Evolutionary conservation across 1,139 yeast species (phyloP), one percentile per base, ranked within the genome.

Genomic region (Debaryomyces fabryi): DNA sequence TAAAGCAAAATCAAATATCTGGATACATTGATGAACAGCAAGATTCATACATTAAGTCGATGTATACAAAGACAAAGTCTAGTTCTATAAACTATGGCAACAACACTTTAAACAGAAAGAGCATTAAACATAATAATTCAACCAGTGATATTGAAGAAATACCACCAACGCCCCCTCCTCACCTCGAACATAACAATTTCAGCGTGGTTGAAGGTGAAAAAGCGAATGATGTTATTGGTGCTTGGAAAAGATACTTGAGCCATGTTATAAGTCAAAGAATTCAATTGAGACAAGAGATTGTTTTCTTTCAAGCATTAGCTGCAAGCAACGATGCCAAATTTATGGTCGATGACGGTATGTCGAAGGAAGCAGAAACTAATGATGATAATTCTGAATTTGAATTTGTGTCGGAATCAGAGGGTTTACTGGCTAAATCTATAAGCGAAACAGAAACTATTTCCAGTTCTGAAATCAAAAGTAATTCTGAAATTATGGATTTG

Each of bases 231-330:
- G 39, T 35, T n/a, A 24, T 33, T 13, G 16, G 32, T 4, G 20
- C 69, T n/a, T 76, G 81, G 81, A 64, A 62, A 42, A 59, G 56
- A 20, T 76, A 76, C 54, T 68, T 76, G 48, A 49, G 60, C 27
- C 62, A 61, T 39, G 79, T 75, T n/a, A 52, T 74, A 12, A 59
- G 62, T 42, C 73, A 69, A 52, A 55, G 81, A 39, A 74, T 76
- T 36, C 68, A 67, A 49, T 62, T 76, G 46, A 64, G 80, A 44
- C 78, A 74, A 52, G 81, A 76, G 53, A 74, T 76, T 46, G 59
- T 55, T 37, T 55, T 65, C 50, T 76, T 68, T 60, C 76, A 72
- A 52, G 48, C 63, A 3, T 65, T 71, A 48, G 36, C 62, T 40
- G 60, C 57, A 2, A 55, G 51, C 18, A 61, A 56, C 42, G 63